Evolutionary conservation across 2,329 filamentous ascomycete species (phyloP).

Genomic region (Coleophoma crateriformis): DNA sequence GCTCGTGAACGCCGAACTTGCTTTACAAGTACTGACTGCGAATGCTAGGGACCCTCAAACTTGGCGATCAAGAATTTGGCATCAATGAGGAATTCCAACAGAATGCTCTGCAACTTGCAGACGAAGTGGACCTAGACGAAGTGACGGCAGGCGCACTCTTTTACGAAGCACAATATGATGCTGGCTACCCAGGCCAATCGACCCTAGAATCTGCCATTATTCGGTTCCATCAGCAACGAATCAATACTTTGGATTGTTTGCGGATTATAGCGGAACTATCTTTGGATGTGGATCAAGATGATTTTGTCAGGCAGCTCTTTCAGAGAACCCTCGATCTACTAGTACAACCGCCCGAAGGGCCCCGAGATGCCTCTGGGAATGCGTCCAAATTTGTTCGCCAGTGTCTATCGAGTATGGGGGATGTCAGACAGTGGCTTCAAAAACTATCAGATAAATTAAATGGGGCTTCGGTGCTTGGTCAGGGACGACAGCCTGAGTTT

Average conservation of each 20-base stretch:
- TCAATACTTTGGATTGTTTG: constrained; percentile 77
- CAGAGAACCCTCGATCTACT: constrained; percentile 52
- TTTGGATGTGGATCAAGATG: constrained; percentile 20
- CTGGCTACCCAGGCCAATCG: constrained; percentile 63
- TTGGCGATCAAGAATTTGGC: constrained; percentile 68
- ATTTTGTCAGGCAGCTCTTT: constrained; percentile 45
- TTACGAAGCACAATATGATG: constrained; percentile 66
- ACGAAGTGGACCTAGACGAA: constrained; percentile 88
- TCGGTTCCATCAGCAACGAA: constrained; percentile 80
- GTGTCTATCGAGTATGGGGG: constrained; percentile 71
- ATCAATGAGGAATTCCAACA: constrained; percentile 88
- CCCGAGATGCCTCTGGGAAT: constrained; percentile 35
- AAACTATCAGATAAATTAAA: constrained; percentile 71
- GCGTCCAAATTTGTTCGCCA: constrained; percentile 63
- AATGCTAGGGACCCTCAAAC: constrained; percentile 62
- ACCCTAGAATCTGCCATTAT: constrained; percentile 77
- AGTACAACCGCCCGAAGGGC: constrained; percentile 43
- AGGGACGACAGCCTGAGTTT: constrained; percentile 55
- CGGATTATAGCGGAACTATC: constrained; percentile 68
- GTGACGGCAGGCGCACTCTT: constrained; percentile 74
- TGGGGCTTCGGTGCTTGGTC: constrained; percentile 69
- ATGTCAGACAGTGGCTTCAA: constrained; percentile 72
- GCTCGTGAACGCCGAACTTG: constrained; percentile 13
- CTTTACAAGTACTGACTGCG: constrained; percentile 4
- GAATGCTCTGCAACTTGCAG: constrained; percentile 72